These are phyloP conservation scores for Penstemon davidsonii DNA, from an alignment of 257 asterid genomes.

Conservation along the genomic window DNA sequence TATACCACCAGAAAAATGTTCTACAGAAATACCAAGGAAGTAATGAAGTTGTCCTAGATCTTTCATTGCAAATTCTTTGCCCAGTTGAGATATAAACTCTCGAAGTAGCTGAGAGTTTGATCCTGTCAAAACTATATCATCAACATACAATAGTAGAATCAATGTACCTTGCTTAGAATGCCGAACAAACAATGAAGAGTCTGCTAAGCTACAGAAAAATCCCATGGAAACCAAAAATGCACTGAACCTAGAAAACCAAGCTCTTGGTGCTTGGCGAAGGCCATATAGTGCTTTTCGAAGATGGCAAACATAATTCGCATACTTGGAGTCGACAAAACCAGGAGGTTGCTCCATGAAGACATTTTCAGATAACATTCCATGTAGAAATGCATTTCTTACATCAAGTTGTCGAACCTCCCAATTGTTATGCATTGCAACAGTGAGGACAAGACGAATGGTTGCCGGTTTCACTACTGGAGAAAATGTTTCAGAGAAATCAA, in stretches of 20 bases:
- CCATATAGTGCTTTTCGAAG: no score
- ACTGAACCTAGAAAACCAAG: no score
- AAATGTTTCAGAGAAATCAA: no score
- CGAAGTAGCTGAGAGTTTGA: not conserved
- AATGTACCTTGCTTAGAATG: not conserved
- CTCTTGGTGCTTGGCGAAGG: no score
- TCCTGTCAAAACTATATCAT: not conserved
- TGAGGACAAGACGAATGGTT: no score
- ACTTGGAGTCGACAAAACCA: not conserved
- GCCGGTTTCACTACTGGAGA: no score
- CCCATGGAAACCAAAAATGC: no score
- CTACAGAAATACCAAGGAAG: not conserved
- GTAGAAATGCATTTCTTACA: not conserved
- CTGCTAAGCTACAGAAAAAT: not conserved
- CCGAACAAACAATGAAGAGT: constrained; percentile 1
- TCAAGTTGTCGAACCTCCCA: no score
- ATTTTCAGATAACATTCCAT: not conserved
- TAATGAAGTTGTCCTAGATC: not conserved
- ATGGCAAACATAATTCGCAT: no score
- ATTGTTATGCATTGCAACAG: no score
- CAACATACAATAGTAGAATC: not conserved
- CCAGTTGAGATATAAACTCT: not conserved
- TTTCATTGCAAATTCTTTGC: not conserved
- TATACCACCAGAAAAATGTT: no score
- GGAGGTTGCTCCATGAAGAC: constrained; percentile 6